These are phyloP conservation scores for Ascodesmis nigricans DNA, from an alignment of 495 filamentous ascomycete species.

Conservation along the genomic window DNA sequence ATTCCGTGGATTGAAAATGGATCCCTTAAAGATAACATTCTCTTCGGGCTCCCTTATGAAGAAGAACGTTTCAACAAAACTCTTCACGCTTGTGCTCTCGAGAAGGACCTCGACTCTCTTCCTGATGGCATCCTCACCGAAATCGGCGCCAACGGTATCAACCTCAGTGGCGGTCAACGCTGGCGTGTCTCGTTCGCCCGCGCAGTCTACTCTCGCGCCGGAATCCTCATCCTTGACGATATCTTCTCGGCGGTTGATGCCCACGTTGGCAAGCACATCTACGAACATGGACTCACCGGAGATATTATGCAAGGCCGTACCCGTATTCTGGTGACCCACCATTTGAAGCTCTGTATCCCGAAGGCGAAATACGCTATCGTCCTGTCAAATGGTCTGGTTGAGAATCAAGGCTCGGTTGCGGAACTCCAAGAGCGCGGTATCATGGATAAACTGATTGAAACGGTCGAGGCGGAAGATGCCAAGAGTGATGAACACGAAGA, in stretches of 20 bases:
- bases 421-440: conserved; percentile 34
- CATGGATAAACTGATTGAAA: conserved; percentile 36
- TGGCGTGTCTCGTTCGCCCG: conserved; percentile 64
- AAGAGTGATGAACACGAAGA: conserved; percentile 9
- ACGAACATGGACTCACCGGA: conserved; percentile 50
- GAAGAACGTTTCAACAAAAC: conserved; percentile 40
- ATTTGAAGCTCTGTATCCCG: conserved; percentile 47
- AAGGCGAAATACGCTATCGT: conserved; percentile 48
- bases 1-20: conserved; percentile 77
- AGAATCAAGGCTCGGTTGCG: conserved; percentile 36
- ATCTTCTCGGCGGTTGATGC: conserved; percentile 59
- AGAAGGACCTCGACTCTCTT: conserved; percentile 53
- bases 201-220: conserved; percentile 59
- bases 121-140: conserved; percentile 54
- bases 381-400: conserved; percentile 41
- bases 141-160: conserved; percentile 61
- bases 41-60: conserved; percentile 50
- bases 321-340: conserved; percentile 62
- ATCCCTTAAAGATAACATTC: conserved; percentile 47
- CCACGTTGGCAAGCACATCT: conserved; percentile 58
- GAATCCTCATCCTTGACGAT: conserved; percentile 60
- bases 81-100: conserved; percentile 44
- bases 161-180: conserved; percentile 61
- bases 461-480: conserved; percentile 26
- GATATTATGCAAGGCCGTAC: conserved; percentile 46